A percentile compares a stretch with the other conserved stretches of the same genome.
Evolutionary conservation across 75 land plant genomes (phyloP).

Genomic region (Picea sitchensis): DNA sequence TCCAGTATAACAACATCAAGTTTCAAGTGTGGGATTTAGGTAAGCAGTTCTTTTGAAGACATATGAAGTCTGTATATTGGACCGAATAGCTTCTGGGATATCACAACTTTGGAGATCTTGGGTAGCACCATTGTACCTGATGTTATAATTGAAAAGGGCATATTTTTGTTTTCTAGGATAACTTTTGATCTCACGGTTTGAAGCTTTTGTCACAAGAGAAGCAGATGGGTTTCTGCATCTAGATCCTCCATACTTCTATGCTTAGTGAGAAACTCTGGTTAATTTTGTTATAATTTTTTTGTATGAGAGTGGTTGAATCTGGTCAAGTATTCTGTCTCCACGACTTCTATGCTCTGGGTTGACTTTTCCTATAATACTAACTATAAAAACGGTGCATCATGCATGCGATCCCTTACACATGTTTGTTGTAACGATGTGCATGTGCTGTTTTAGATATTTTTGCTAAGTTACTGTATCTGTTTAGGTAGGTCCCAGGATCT

Average conservation of each 20-base stretch:
- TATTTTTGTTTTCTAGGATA: background rate
- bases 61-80: background rate
- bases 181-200: background rate
- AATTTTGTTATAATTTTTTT: no score
- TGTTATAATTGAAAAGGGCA: background rate
- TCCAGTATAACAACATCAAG: constrained; percentile 96
- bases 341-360: no score
- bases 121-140: background rate
- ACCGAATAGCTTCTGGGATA: background rate
- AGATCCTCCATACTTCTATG: background rate
- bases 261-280: no score
- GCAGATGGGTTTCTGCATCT: background rate
- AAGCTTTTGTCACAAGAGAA: background rate
- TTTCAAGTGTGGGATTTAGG: constrained; percentile 99
- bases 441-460: no score
- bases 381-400: no score
- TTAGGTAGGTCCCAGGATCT: no score
- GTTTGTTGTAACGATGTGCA: no score
- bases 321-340: no score
- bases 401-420: no score
- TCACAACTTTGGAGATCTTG: background rate
- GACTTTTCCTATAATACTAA: no score
- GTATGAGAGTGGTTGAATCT: no score
- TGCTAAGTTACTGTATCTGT: no score
- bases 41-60: constrained; percentile 17